These are phyloP conservation scores for Globisporangium uncinulatum DNA, from an alignment of 352 stramenopile genomes.

Conservation along the genomic window DNA sequence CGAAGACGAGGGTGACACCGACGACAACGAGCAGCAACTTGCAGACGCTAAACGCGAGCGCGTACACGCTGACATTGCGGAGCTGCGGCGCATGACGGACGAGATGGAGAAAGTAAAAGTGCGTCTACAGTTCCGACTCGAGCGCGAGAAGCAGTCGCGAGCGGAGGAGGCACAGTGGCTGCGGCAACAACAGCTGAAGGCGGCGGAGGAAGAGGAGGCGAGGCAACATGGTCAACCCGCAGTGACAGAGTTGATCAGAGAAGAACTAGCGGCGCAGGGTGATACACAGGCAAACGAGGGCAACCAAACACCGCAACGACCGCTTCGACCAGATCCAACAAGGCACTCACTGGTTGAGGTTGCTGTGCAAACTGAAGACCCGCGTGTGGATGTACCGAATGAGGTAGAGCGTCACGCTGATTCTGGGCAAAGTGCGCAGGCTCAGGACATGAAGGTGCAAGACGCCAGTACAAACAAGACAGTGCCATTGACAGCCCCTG, in stretches of 20 bases:
- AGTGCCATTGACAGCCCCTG: not conserved
- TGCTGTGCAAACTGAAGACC: conserved; percentile 9
- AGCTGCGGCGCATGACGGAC: conserved; percentile 41
- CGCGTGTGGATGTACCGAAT: too few species aligned
- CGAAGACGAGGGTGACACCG: not conserved
- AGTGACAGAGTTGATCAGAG: not conserved
- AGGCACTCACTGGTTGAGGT: conserved; percentile 5
- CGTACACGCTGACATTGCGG: conserved; percentile 33
- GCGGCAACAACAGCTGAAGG: not conserved
- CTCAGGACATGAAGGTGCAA: not conserved
- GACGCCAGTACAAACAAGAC: not conserved
- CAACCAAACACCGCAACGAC: too few species aligned
- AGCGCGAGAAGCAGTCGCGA: conserved; percentile 17
- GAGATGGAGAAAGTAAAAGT: conserved; percentile 62
- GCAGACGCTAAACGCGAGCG: conserved; percentile 2
- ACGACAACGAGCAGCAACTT: conserved; percentile 17
- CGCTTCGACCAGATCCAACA: not conserved
- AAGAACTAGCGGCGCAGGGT: not conserved
- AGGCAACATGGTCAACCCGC: not conserved
- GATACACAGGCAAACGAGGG: not conserved
- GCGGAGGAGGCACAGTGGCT: conserved; percentile 16
- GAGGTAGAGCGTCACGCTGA: not conserved
- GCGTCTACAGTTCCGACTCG: conserved; percentile 43
- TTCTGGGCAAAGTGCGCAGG: not conserved
- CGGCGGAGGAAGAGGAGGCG: not conserved